Base-by-base conservation (phyloP, 2,329 filamentous ascomycete genomes). In the Aspergillus caelatus region DNA sequence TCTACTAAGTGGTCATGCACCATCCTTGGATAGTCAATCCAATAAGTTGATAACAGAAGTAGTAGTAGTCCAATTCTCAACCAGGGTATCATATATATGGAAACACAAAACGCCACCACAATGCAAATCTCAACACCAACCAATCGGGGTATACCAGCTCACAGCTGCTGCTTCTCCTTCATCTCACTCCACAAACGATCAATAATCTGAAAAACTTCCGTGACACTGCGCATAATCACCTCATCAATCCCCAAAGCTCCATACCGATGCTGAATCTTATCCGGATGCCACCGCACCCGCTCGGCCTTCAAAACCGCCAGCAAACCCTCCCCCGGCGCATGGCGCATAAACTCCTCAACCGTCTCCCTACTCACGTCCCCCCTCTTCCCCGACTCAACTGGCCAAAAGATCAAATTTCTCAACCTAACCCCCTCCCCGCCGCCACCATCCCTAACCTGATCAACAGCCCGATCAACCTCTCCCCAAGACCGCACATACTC, bases 271-370 rank as follows among this genome's bases (percentile, higher is more conserved):
- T 97, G 93, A 61, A 98, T 91, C 83, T 98, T 99, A 80, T 99
- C 95, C 4, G 95, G 95, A 81, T 99, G 95, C 95, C 95, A 99
- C 19, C 93, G 85, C 21, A 98, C 89, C 58, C 95, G 88, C 81
- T 99, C 95, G 6, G 88, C 82, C 78, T 96, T 97, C 58, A 98
- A 82, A 6, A 85, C 75, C 52, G 84, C 81, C 16, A 79, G 60
- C 23, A 86, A 61, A 62, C 62, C 28, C 65, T 64, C 60, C 28
- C 56, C 61, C 21, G 83, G 83, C n/a, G 83, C 84, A 72, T 84
- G 80, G 0, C 86, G 81, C 71, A 95, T 88, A 72, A 97, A 97
- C 12, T 81, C 81, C 68, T 89, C 86, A 12, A 96, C 87, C 11
- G 84, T 83, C 10, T 87, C 82, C 48, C 84, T 84, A 1, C 80